Evolutionary conservation across 345 rosid species (phyloP).

Genomic region (Toxicodendron radicans): DNA sequence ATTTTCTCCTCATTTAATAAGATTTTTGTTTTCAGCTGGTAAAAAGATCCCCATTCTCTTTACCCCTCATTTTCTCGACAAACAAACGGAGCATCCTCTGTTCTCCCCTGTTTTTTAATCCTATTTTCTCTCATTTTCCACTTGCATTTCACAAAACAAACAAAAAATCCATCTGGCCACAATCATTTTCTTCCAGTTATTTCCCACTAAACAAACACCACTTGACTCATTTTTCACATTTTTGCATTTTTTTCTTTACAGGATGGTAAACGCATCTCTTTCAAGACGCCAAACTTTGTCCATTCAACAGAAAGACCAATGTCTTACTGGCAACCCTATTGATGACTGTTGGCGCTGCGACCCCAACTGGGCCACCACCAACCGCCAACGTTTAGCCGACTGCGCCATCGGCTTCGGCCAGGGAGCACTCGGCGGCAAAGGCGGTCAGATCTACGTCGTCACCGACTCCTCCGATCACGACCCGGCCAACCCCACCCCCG

Average conservation of each 20-base stretch:
- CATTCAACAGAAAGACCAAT: conserved; percentile 32
- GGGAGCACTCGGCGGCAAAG: conserved; percentile 74
- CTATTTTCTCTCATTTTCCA: not conserved
- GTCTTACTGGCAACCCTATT: conserved; percentile 74
- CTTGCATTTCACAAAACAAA: not conserved
- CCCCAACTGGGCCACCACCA: conserved; percentile 55
- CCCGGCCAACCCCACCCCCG: conserved; percentile 76
- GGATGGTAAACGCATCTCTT: conserved; percentile 44
- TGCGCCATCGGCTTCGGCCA: conserved; percentile 81
- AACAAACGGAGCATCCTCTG: conserved; percentile 29
- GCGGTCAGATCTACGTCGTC: conserved; percentile 79
- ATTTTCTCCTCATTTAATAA: not conserved
- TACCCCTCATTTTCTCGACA: conserved; percentile 5
- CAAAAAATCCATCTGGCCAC: not conserved
- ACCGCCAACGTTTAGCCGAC: conserved; percentile 74
- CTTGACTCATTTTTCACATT: not conserved
- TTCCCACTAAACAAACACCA: not conserved
- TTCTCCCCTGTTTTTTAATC: conserved; percentile 19
- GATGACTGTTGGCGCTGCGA: conserved; percentile 92
- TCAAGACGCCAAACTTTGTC: conserved; percentile 39
- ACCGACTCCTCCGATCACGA: conserved; percentile 87
- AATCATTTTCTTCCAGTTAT: not conserved
- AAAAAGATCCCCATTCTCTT: not conserved
- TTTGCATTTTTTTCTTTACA: conserved; percentile 16
- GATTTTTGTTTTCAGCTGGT: not conserved